Conservation (phyloP, 108 stramenopile species). For the Aurantiochytrium sp. region DNA sequence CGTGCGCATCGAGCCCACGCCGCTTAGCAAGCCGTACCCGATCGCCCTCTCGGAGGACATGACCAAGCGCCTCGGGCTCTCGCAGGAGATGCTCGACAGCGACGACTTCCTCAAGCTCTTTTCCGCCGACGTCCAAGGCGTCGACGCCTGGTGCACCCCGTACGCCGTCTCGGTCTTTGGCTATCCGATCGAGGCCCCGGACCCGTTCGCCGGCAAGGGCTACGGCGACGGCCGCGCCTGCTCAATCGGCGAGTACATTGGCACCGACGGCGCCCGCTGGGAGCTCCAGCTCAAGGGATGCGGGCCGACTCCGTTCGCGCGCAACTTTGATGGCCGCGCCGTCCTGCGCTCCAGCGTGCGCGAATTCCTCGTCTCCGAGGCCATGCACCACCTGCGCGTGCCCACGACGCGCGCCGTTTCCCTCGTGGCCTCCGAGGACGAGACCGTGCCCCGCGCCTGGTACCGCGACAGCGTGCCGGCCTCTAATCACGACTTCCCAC, state of each 20-base stretch:
- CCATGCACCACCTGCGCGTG: constrained; percentile 85
- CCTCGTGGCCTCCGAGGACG: constrained; percentile 63
- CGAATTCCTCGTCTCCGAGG: constrained; percentile 88
- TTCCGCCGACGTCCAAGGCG: constrained; percentile 52
- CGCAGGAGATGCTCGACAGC: background rate
- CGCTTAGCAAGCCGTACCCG: background rate
- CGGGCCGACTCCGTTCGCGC: constrained; percentile 87
- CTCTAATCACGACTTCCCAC: constrained; percentile 46
- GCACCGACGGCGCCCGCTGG: constrained; percentile 38
- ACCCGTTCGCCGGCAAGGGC: constrained; percentile 75
- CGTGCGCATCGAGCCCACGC: constrained; percentile 25
- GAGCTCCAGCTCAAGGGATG: constrained; percentile 95
- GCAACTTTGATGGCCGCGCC: constrained; percentile 89
- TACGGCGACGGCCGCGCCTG: constrained; percentile 84
- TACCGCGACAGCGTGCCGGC: constrained; percentile 47
- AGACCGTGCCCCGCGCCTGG: constrained; percentile 67
- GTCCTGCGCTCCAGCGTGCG: constrained; percentile 84
- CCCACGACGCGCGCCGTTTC: constrained; percentile 79
- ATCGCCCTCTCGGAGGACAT: background rate
- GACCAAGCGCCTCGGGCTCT: background rate
- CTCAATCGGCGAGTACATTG: constrained; percentile 64
- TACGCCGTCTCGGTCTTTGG: constrained; percentile 81
- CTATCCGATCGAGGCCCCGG: constrained; percentile 64
- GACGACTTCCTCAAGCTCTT: constrained; percentile 40
- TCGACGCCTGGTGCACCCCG: constrained; percentile 73